Conservation (phyloP, 164 flowering plant genomes). For the Tetracentron sinense region DNA sequence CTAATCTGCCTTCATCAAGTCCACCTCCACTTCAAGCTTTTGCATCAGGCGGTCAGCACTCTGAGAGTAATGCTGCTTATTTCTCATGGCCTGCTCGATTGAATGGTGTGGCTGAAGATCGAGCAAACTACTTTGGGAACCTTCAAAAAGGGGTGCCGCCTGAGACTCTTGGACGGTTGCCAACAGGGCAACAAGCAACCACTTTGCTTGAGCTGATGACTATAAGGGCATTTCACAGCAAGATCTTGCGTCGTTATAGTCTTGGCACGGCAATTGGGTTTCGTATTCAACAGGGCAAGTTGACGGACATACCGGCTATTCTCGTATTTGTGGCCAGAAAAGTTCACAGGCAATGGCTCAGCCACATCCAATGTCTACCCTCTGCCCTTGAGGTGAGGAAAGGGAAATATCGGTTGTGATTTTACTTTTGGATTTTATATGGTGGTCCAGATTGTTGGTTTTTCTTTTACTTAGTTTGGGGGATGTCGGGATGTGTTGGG, state of each 20-base stretch:
- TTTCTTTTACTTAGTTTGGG: neutral
- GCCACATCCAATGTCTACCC: slow-evolving; percentile 64
- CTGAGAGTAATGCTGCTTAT: slow-evolving; percentile 85
- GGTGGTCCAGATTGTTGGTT: neutral
- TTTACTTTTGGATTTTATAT: neutral
- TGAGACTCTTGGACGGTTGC: slow-evolving; percentile 64
- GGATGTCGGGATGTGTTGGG: neutral
- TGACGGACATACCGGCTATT: slow-evolving; percentile 88
- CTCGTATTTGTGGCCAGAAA: slow-evolving; percentile 91
- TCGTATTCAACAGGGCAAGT: slow-evolving; percentile 61
- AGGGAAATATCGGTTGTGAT: neutral
- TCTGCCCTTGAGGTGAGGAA: slow-evolving; percentile 72
- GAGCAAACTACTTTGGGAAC: slow-evolving; percentile 85
- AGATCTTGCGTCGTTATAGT: slow-evolving; percentile 75
- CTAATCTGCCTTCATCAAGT: slow-evolving; percentile 47
- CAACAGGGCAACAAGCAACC: slow-evolving; percentile 82
- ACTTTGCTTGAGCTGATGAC: slow-evolving; percentile 93
- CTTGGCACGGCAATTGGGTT: slow-evolving; percentile 94
- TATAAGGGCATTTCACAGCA: slow-evolving; percentile 94
- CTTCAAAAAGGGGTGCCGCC: slow-evolving; percentile 85
- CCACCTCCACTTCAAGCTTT: slow-evolving; percentile 65
- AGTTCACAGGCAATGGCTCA: slow-evolving; percentile 87
- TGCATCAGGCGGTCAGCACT: slow-evolving; percentile 68
- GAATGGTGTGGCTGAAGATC: slow-evolving; percentile 79
- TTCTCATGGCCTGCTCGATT: slow-evolving; percentile 92